Evolutionary conservation across 805 yeast genomes (phyloP), one percentile per base, ranked within the genome.

Genomic region (Candida palmyrensis): DNA sequence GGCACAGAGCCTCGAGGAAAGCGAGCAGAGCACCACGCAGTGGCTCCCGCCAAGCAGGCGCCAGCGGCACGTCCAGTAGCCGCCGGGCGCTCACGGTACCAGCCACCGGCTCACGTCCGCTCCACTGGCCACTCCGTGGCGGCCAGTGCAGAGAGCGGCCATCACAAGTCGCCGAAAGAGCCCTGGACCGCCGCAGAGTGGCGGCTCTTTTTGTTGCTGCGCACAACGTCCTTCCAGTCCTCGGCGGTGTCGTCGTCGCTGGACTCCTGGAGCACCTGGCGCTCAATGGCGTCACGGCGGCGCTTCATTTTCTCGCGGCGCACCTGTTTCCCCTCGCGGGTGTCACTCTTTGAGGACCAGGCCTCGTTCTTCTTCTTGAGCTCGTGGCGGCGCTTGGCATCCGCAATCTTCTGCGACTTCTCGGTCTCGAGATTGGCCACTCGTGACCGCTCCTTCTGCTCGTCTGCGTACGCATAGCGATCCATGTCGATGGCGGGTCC

Each of bases 181-280:
- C 83, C 82, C 47, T 68, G 75, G 26, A 74, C 48, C 6, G 43
- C n/a, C 42, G 23, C 10, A 39, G 42, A 15, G 55, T 57, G 54
- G 77, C 81, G 42, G 66, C 66, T n/a, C 55, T 69, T 77, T 52
- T 86, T 89, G 40, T 70, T 77, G 30, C 73, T 72, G 41, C 75
- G 62, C 1, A 90, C 82, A 16, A 81, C 48, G 19, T 82, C 89
- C 58, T 92, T 92, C 98, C 97, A 92, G 58, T 92, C 97, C 26
- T 65, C 72, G 33, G 68, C 73, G 2, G 59, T 58, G 32, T 66
- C 71, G 17, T 60, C 67, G 4, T 55, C 65, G 7, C 69, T 66
- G 12, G 67, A 60, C 21, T 68, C 74, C 34, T 64, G 69, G 51
- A 57, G 49, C 11, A 73, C 45, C 39, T 66, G 63, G 37, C 68